phyloP scores from a whole-genome alignment of 1,139 yeast genomes.

The Diutina mesorugosa region DNA sequence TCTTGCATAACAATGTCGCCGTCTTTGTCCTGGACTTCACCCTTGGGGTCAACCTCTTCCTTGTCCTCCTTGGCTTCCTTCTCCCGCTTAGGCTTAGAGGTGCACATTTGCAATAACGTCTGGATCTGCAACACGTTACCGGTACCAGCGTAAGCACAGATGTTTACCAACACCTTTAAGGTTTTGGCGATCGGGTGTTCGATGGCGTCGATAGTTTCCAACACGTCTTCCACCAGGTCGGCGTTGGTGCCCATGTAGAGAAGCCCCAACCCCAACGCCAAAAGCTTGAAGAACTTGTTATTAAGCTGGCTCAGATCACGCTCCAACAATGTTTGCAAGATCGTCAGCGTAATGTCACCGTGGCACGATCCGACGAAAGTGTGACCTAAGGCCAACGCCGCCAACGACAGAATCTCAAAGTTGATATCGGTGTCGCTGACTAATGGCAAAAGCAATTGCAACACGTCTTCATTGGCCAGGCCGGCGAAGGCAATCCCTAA shows the following conservation, averaged over 20 bases:
- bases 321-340: slow-evolving; percentile 81
- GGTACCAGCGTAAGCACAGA: slow-evolving; percentile 95
- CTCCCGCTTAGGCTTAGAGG: slow-evolving; percentile 37
- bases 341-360: slow-evolving; percentile 86
- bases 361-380: slow-evolving; percentile 93
- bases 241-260: slow-evolving; percentile 80
- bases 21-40: slow-evolving; percentile 9
- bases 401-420: slow-evolving; percentile 71
- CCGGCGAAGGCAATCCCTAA: slow-evolving; percentile 95
- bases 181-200: slow-evolving; percentile 91
- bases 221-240: slow-evolving; percentile 88
- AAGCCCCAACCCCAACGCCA: slow-evolving; percentile 87
- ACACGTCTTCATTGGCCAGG: slow-evolving; percentile 74
- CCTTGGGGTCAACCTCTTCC: slow-evolving; percentile 7
- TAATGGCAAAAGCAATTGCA: slow-evolving; percentile 69
- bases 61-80: slow-evolving; percentile 2
- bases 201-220: slow-evolving; percentile 89
- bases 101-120: slow-evolving; percentile 77
- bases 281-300: slow-evolving; percentile 78
- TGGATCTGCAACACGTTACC: slow-evolving; percentile 96
- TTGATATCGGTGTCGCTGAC: slow-evolving; percentile 69
- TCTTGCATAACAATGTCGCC: slow-evolving; percentile 13
- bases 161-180: slow-evolving; percentile 78
- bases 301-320: slow-evolving; percentile 67
- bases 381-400: slow-evolving; percentile 89